These are phyloP conservation scores for Metschnikowia amazonensis DNA, from an alignment of 805 yeast genomes.

Conservation along the genomic window DNA sequence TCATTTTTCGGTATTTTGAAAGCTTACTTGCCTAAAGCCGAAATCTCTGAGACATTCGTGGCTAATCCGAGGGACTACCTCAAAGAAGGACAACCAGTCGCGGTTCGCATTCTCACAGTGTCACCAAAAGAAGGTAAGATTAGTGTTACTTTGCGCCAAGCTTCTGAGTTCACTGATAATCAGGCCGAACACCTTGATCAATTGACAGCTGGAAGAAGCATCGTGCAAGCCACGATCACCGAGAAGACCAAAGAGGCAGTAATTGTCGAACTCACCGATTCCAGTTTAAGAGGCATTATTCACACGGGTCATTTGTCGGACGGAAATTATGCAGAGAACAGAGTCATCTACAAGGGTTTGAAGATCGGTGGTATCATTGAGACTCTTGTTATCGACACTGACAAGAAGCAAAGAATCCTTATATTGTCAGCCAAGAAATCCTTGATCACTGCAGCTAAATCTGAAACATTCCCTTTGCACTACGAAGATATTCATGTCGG, in stretches of 20 bases:
- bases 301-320: slow-evolving; percentile 74
- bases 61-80: slow-evolving; percentile 72
- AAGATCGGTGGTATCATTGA: slow-evolving; percentile 60
- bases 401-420: slow-evolving; percentile 55
- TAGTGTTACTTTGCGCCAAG: slow-evolving; percentile 69
- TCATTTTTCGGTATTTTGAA: slow-evolving; percentile 74
- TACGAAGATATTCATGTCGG: slow-evolving; percentile 57
- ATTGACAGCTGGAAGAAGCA: slow-evolving; percentile 57
- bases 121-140: slow-evolving; percentile 52
- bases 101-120: slow-evolving; percentile 58
- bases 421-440: slow-evolving; percentile 63
- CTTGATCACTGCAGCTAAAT: slow-evolving; percentile 60
- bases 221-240: slow-evolving; percentile 56
- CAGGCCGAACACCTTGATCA: slow-evolving; percentile 45
- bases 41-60: slow-evolving; percentile 86
- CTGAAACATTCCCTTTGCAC: slow-evolving; percentile 49
- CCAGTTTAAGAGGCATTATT: slow-evolving; percentile 62
- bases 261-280: slow-evolving; percentile 54
- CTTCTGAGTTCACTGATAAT: slow-evolving; percentile 47
- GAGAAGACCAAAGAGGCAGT: slow-evolving; percentile 76
- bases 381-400: slow-evolving; percentile 65
- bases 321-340: slow-evolving; percentile 67
- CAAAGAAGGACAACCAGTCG: slow-evolving; percentile 78
- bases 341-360: slow-evolving; percentile 59
- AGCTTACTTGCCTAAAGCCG: slow-evolving; percentile 82